Conservation (phyloP, 1,284 basidiomycete species). For the Caloboletus firmus region DNA sequence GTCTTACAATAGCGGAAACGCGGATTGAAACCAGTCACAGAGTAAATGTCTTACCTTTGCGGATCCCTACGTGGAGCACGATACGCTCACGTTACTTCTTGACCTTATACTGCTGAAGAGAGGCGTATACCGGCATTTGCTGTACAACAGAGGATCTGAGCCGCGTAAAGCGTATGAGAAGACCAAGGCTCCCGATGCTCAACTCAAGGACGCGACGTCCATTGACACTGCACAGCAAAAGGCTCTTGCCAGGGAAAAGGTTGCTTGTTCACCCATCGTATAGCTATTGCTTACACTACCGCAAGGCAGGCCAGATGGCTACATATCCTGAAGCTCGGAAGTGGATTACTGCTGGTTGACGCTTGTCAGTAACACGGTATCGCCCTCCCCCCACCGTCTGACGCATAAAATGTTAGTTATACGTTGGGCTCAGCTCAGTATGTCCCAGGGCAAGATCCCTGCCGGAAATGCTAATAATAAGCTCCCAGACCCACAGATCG, state of each 20-base stretch:
- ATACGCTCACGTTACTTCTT: conserved; percentile 72
- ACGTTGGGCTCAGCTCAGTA: conserved; percentile 70
- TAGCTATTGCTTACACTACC: conserved; percentile 7
- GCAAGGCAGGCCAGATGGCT: conserved; percentile 59
- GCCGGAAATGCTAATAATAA: conserved; percentile 1
- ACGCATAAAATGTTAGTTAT: conserved; percentile 51
- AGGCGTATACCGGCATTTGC: conserved; percentile 82
- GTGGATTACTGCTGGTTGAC: conserved; percentile 59
- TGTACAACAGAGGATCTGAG: conserved; percentile 81
- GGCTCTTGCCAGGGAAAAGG: conserved; percentile 26
- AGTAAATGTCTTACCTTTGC: conserved; percentile 68
- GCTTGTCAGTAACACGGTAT: conserved; percentile 55
- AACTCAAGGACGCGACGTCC: not conserved
- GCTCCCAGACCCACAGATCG: conserved; percentile 39
- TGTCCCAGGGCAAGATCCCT: not conserved
- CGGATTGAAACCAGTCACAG: conserved; percentile 37
- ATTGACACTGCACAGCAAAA: not conserved
- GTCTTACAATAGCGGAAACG: not conserved
- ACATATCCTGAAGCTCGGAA: conserved; percentile 56
- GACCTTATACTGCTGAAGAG: conserved; percentile 88
- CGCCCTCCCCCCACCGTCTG: conserved; percentile 5
- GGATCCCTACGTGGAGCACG: conserved; percentile 90
- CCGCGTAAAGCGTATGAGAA: conserved; percentile 46
- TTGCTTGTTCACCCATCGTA: not conserved
- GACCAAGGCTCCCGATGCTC: not conserved